Base-by-base conservation (phyloP, 2,329 filamentous ascomycete species). In the Fonsecaea nubica region DNA sequence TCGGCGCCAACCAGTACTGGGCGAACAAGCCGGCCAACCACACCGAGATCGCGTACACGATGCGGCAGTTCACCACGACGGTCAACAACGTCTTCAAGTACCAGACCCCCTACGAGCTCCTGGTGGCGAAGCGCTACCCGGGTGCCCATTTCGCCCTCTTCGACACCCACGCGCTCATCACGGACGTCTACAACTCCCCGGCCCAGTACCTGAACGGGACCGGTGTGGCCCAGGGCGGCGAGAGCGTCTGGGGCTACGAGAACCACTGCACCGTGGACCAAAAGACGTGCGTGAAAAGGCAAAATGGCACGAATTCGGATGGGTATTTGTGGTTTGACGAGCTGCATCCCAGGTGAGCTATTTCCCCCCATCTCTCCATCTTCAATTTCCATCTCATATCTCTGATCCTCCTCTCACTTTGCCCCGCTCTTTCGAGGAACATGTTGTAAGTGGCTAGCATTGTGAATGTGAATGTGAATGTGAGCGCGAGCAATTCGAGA, bases 91-190 rank as follows among this genome's bases (percentile, higher is more conserved):
- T 86, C 10, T 86, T 80, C 74, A 75, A 81, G 56, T 86, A 84
- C 71, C 80, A 81, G 65, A 84, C 83, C 3, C 81, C 84, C 0
- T 83, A 78, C 62, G 81, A 84, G 63, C 71, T 79, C 3, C 56
- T 77, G 48, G 67, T 86, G 25, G 73, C 74, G 8, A 75, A 79
- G 13, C 75, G 80, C 15, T 86, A 82, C 69, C 78, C 80, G 0
- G 87, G 83, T 1, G 87, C 89, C 1, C 83, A 83, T 1, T 80
- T 93, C 64, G 87, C 87, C 2, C 75, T 91, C 52, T 89, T 91
- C 74, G 86, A 94, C 75, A 86, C 89, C 36, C 85, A 92, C 76
- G 80, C 79, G 36, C 78, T 73, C 40, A 63, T 73, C 3, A 58
- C 48, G 18, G 70, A 72, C 73, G 88, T 93, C 50, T 86, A 88